Base-by-base conservation (phyloP, 306 rosid genomes). In the Quercus gilva region DNA sequence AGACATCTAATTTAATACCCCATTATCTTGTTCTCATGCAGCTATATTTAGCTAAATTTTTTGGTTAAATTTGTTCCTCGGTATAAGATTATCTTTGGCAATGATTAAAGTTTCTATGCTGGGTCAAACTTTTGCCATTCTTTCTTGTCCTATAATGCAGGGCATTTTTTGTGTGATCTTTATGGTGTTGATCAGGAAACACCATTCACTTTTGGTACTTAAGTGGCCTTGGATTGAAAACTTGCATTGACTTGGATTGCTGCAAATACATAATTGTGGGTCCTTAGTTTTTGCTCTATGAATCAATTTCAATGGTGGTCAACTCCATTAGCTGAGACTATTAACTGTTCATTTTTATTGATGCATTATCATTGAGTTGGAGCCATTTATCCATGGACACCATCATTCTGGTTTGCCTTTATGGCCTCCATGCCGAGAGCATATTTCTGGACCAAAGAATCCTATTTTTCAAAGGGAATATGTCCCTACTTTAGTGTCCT, bases 371-470 rank as follows among this genome's bases (percentile, higher is more conserved):
- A 84, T 84, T 85, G 84, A 43, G 56, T 75, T 55, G 73, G 73
- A 76, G 82, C 59, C 43, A 80, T 82, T 74, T 58, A 20, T 58
- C 64, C 69, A 41, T 73, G 78, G 79, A 87, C 91, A 86, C 73
- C 78, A 92, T 89, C 74, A 92, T 90, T 59, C n/a, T 37, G n/a
- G 5, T 7, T 29, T 71, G 71, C 75, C 74, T 84, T 85, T 88
- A 71, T 85, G 83, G 85, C 91, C 82, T 86, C 82, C 89, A 78
- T 83, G 83, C 83, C 79, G 80, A 85, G 90, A 82, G 82, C 91
- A 79, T 70, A 35, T 57, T 81, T 77, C 73, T 35, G 57, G 64
- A 78, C 85, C 85, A 73, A 79, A 88, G 81, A 83, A 82, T 78
- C 85, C 85, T 61, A 70, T 86, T 86, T 86, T 71, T 80, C 17